Conservation (phyloP, 2,329 filamentous ascomycete species). For the Esteya vermicola region DNA sequence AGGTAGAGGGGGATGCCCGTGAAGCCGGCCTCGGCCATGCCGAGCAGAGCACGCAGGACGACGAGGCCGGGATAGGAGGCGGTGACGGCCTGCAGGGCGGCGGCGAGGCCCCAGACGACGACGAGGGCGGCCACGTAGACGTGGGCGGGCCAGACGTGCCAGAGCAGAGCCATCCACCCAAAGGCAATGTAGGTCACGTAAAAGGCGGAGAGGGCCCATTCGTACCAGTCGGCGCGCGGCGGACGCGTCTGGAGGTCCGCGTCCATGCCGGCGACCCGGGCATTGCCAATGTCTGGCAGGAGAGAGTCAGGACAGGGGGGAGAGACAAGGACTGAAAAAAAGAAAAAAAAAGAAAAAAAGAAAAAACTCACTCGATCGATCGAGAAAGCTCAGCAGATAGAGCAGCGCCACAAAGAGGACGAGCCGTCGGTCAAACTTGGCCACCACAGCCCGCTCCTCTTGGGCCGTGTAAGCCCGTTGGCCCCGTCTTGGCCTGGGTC, state of each 20-base stretch:
- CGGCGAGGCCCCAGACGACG: constrained; percentile 63
- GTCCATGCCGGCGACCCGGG: constrained; percentile 49
- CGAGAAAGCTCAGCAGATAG: constrained; percentile 75
- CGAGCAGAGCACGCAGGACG: constrained; percentile 39
- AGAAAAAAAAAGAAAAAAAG: neutral
- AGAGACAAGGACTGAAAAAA: neutral
- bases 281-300: constrained; percentile 45
- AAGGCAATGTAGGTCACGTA: constrained; percentile 50
- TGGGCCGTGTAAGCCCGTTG: constrained; percentile 36
- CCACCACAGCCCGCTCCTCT: constrained; percentile 58
- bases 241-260: constrained; percentile 39
- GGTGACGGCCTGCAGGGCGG: constrained; percentile 56
- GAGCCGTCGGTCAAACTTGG: constrained; percentile 62
- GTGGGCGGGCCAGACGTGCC: constrained; percentile 45
- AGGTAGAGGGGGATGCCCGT: constrained; percentile 49
- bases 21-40: constrained; percentile 52
- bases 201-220: constrained; percentile 46
- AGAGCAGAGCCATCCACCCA: constrained; percentile 52
- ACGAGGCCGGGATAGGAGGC: constrained; percentile 49
- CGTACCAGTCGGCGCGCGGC: constrained; percentile 33
- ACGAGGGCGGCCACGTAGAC: constrained; percentile 49
- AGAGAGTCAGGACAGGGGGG: neutral
- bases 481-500: neutral
- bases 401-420: constrained; percentile 70
- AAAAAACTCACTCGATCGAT: constrained; percentile 57